Evolutionary conservation across 2,329 filamentous ascomycete genomes (phyloP).

Genomic region (Aspergillus sp.): DNA sequence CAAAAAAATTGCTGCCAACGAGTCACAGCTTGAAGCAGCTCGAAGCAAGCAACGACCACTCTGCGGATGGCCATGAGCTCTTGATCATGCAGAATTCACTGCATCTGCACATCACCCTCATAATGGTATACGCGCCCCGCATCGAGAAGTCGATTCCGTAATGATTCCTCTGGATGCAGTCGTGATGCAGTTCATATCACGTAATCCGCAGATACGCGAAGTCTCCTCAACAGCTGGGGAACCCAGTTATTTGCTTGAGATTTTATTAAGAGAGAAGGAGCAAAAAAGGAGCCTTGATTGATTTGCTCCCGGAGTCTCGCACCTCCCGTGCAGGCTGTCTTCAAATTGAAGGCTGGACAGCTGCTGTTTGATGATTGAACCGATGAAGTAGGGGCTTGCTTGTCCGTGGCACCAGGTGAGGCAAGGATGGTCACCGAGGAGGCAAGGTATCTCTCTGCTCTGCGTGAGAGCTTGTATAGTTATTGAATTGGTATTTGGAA

Average conservation of each 20-base stretch:
- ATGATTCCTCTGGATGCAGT: not conserved
- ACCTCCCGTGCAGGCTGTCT: not conserved
- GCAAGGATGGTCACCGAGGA: conserved; percentile 4
- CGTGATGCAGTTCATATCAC: not conserved
- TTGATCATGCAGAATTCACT: not conserved
- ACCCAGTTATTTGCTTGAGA: not conserved
- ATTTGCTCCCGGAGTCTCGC: not conserved
- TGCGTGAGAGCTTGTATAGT: not conserved
- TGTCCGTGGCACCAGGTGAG: conserved; percentile 3
- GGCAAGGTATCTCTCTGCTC: not conserved
- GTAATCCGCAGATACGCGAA: not conserved
- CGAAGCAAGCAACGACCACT: not conserved
- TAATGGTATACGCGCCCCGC: not conserved
- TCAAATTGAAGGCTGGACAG: not conserved
- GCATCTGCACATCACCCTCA: not conserved
- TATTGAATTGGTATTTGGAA: not conserved
- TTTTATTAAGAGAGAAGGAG: not conserved
- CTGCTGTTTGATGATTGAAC: not conserved
- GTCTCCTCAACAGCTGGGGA: not conserved
- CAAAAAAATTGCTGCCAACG: not conserved
- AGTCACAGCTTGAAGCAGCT: not conserved
- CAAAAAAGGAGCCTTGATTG: not conserved
- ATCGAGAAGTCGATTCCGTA: not conserved
- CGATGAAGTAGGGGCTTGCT: not conserved
- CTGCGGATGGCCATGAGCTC: not conserved